phyloP scores from a whole-genome alignment of 306 rosid species.

The Sindora glabra region DNA sequence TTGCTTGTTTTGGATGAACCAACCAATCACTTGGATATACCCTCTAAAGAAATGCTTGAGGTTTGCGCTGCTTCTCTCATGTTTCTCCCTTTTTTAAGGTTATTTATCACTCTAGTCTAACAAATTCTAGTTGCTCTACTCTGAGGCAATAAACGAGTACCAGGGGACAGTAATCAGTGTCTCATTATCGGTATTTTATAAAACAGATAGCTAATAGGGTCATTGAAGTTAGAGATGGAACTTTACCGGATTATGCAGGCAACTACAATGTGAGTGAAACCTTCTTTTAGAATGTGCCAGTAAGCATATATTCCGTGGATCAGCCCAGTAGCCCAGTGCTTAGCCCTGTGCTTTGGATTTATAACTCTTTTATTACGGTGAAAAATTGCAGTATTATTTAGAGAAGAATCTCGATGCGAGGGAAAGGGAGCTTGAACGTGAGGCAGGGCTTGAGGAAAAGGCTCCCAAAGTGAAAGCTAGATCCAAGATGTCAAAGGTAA shows the following conservation, averaged over 20 bases:
- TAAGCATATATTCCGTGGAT: neutral
- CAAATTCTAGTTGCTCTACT: slow-evolving; percentile 28
- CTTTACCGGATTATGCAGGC: slow-evolving; percentile 82
- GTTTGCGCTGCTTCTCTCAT: slow-evolving; percentile 26
- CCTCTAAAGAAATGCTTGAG: slow-evolving; percentile 99
- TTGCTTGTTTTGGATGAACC: slow-evolving; percentile 91
- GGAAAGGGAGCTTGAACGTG: slow-evolving; percentile 71
- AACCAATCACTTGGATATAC: slow-evolving; percentile 97
- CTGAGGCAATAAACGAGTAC: slow-evolving; percentile 87
- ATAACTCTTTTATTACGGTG: slow-evolving; percentile 20
- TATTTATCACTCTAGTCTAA: slow-evolving; percentile 1
- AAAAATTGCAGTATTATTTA: slow-evolving; percentile 61
- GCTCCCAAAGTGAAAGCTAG: slow-evolving; percentile 94
- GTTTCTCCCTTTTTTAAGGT: neutral
- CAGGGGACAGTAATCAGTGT: slow-evolving; percentile 87
- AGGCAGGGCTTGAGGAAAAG: slow-evolving; percentile 86
- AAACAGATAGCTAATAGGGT: slow-evolving; percentile 94
- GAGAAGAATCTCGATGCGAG: slow-evolving; percentile 94
- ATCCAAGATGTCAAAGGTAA: slow-evolving; percentile 98
- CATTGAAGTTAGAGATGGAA: slow-evolving; percentile 66
- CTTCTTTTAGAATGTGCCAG: no score
- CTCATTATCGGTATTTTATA: slow-evolving; percentile 91
- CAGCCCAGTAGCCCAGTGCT: neutral
- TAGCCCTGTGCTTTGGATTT: neutral
- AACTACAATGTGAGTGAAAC: slow-evolving; percentile 71